phyloP scores from a whole-genome alignment of 805 yeast species.

The Nakazawaea ambrosiae region DNA sequence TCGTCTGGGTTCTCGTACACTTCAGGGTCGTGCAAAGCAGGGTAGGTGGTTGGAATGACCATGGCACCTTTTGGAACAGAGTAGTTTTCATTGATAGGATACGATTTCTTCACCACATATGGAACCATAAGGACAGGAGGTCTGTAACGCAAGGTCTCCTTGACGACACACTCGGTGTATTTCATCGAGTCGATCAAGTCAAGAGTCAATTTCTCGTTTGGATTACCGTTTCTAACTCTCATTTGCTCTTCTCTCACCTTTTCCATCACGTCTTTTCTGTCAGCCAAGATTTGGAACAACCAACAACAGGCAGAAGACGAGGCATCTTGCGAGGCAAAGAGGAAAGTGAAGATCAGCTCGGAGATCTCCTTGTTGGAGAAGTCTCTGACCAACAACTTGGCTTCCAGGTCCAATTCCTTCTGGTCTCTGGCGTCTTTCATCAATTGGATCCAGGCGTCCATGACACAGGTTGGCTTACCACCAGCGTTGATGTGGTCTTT shows the following conservation, averaged over 20 bases:
- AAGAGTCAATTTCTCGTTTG: constrained; percentile 49
- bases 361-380: constrained; percentile 89
- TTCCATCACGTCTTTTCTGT: constrained; percentile 82
- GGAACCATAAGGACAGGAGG: constrained; percentile 99
- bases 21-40: constrained; percentile 96
- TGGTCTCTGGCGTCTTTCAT: constrained; percentile 67
- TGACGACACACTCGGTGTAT: constrained; percentile 86
- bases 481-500: constrained; percentile 72
- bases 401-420: constrained; percentile 41
- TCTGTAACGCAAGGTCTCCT: constrained; percentile 87
- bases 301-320: constrained; percentile 96
- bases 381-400: constrained; percentile 64
- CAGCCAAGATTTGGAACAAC: constrained; percentile 95
- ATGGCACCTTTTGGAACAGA: constrained; percentile 95
- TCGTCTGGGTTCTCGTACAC: constrained; percentile 92
- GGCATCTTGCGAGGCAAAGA: constrained; percentile 98
- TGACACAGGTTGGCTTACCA: constrained; percentile 76
- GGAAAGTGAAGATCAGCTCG: constrained; percentile 92
- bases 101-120: constrained; percentile 80
- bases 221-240: constrained; percentile 72
- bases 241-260: constrained; percentile 93
- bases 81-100: constrained; percentile 77
- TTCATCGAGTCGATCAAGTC: constrained; percentile 80
- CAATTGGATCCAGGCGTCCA: constrained; percentile 90
- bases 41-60: constrained; percentile 94